phyloP scores from a whole-genome alignment of 2,329 filamentous ascomycete genomes.

The Lithohypha guttulata region DNA sequence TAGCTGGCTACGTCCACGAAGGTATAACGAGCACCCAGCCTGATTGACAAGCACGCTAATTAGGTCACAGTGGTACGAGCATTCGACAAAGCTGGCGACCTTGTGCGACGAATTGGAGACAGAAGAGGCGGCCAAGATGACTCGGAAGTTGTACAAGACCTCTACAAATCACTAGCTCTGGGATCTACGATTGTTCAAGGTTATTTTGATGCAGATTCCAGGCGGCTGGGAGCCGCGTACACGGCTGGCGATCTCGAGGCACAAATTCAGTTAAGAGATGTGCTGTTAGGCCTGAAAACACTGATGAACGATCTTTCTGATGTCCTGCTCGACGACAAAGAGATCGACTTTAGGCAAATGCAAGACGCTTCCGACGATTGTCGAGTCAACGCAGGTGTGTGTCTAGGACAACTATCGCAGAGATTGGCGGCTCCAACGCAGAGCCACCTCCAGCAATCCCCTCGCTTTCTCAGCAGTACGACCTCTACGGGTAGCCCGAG shows the following conservation, averaged over 20 bases:
- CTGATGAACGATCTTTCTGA: slow-evolving; percentile 27
- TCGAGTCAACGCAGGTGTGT: slow-evolving; percentile 27
- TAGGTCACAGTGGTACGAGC: slow-evolving; percentile 24
- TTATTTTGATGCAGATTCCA: slow-evolving; percentile 28
- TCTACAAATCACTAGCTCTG: slow-evolving; percentile 28
- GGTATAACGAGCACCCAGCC: slow-evolving; percentile 5
- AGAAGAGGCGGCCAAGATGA: slow-evolving; percentile 15
- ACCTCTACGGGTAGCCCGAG: slow-evolving; percentile 9
- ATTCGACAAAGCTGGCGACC: slow-evolving; percentile 25
- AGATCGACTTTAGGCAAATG: slow-evolving; percentile 25
- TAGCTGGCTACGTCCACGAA: slow-evolving; percentile 5
- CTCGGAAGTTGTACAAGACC: slow-evolving; percentile 18
- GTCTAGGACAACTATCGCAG: slow-evolving; percentile 29
- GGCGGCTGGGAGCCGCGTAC: slow-evolving; percentile 27
- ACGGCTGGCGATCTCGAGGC: slow-evolving; percentile 29
- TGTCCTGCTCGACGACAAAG: slow-evolving; percentile 24
- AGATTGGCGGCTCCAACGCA: slow-evolving; percentile 18
- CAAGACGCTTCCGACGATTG: slow-evolving; percentile 29
- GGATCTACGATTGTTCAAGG: slow-evolving; percentile 28
- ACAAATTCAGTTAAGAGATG: slow-evolving; percentile 30
- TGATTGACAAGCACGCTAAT: slow-evolving; percentile 1
- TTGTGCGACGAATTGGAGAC: slow-evolving; percentile 24
- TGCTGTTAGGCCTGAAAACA: slow-evolving; percentile 30
- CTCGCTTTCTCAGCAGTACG: slow-evolving; percentile 1
- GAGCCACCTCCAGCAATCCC: slow-evolving; percentile 2